phyloP scores from a whole-genome alignment of 352 stramenopile species.

The Globisporangium nodosum region DNA sequence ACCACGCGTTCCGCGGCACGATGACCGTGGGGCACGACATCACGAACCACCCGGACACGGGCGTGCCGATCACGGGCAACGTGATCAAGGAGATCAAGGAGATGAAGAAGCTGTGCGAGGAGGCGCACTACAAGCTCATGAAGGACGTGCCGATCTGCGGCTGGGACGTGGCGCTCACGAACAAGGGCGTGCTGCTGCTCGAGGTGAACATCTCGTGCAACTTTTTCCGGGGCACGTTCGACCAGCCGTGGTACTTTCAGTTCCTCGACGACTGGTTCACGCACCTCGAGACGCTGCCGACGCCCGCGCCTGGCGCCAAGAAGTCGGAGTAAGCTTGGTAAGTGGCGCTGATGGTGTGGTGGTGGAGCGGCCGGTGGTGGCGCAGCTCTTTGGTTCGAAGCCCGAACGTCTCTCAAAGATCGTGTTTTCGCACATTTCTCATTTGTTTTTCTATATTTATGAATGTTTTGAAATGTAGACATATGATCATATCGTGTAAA shows the following conservation, averaged over 20 bases:
- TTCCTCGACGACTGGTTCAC: conserved; percentile 86
- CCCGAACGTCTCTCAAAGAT: not conserved
- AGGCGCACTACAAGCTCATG: conserved; percentile 90
- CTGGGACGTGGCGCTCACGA: conserved; percentile 92
- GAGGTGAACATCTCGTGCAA: conserved; percentile 94
- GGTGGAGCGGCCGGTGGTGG: too few species aligned
- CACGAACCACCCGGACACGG: conserved; percentile 86
- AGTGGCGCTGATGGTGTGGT: not conserved
- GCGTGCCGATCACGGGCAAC: conserved; percentile 81
- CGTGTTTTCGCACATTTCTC: not conserved
- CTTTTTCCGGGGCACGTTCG: conserved; percentile 91
- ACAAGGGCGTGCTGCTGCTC: conserved; percentile 82
- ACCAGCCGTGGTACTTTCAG: conserved; percentile 83
- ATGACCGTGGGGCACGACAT: conserved; percentile 86
- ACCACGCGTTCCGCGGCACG: conserved; percentile 64
- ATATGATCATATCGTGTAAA: not conserved
- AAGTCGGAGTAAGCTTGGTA: conserved; percentile 29
- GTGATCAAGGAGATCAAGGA: conserved; percentile 87
- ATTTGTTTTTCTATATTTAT: not conserved
- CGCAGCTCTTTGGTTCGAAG: not conserved
- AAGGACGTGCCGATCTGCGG: conserved; percentile 90
- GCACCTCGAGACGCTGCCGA: conserved; percentile 60
- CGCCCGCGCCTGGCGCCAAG: conserved; percentile 19
- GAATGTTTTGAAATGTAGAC: not conserved
- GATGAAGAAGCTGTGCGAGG: conserved; percentile 75